Base-by-base conservation (phyloP, 805 yeast species). In the Clavispora carvajalis region DNA sequence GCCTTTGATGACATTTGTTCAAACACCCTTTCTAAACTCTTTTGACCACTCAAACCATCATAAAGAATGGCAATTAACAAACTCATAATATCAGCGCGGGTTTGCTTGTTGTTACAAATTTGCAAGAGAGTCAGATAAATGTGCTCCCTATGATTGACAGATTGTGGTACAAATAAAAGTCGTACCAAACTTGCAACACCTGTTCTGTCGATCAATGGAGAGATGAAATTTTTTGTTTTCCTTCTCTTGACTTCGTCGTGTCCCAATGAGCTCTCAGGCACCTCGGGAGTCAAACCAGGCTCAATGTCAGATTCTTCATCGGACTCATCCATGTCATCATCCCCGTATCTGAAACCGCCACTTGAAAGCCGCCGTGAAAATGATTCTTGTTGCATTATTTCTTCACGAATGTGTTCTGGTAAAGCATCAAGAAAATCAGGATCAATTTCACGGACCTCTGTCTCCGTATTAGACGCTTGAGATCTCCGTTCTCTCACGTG, bases 341-440 rank as follows among this genome's bases (percentile, higher is more conserved):
- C 55, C 12, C 28, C 17, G n/a, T 40, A 39, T 5, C 38, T 38
- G 25, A 44, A 41, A 3, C 37, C 47, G 23, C 44, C 43, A 9
- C 49, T 48, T 2, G 69, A 54, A 44, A 62, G 63, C 40, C 77
- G 55, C 29, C 69, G 50, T 3, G 72, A 67, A 50, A 71, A 61
- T 0, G 72, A 66, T 49, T 80, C 85, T 36, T 77, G 82, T 22
- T 73, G 78, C 13, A 80, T 55, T 31, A 82, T 79, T 46, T 80
- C 85, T 16, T 76, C 76, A 18, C 93, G 67, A 19, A 85, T 71
- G 51, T 58, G 62, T 41, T 78, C 83, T 0, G 96, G 96, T 8
- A 88, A 68, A 1, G 95, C 91, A 18, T 82, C 80, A 45, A 89
- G 67, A 58, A 88, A 89, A 31, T 81, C 88, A 0, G 88, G 82